A percentile compares a stretch with the other conserved stretches of the same genome.
Evolutionary conservation across 345 rosid species (phyloP).

Genomic region (Linum usitatissimum): DNA sequence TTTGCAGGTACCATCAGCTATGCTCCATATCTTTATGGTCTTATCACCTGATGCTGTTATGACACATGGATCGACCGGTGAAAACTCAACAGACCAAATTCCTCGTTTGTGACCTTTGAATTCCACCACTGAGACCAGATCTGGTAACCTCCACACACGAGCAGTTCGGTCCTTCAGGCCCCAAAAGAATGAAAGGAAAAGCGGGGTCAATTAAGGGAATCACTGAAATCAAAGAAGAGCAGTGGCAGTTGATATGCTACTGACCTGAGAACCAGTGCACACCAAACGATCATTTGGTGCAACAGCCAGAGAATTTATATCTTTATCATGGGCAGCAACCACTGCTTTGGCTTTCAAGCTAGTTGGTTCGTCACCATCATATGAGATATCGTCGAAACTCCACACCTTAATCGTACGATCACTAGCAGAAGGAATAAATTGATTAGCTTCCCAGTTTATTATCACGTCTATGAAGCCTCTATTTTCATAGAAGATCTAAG

Average conservation of each 20-base stretch:
- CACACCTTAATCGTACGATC: slow-evolving; percentile 96
- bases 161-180: slow-evolving; percentile 80
- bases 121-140: slow-evolving; percentile 64
- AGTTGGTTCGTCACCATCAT: slow-evolving; percentile 43
- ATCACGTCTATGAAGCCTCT: too few species aligned
- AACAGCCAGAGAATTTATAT: slow-evolving; percentile 79
- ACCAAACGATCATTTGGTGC: slow-evolving; percentile 84
- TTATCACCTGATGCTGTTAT: slow-evolving; percentile 93
- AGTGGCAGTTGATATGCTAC: slow-evolving; percentile 5
- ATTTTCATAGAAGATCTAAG: too few species aligned
- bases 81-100: slow-evolving; percentile 93
- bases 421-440: slow-evolving; percentile 28
- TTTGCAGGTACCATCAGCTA: slow-evolving; percentile 86
- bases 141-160: slow-evolving; percentile 85
- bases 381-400: slow-evolving; percentile 61
- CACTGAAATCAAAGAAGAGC: not conserved
- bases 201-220: not conserved
- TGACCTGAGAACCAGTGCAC: slow-evolving; percentile 92
- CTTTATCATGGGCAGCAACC: slow-evolving; percentile 89
- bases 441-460: not conserved
- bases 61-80: slow-evolving; percentile 91
- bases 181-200: slow-evolving; percentile 4
- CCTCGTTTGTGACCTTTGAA: slow-evolving; percentile 91
- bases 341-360: slow-evolving; percentile 78
- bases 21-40: slow-evolving; percentile 83